Conservation (phyloP, 2,329 filamentous ascomycete species). For the Nigrospora osmanthi region DNA sequence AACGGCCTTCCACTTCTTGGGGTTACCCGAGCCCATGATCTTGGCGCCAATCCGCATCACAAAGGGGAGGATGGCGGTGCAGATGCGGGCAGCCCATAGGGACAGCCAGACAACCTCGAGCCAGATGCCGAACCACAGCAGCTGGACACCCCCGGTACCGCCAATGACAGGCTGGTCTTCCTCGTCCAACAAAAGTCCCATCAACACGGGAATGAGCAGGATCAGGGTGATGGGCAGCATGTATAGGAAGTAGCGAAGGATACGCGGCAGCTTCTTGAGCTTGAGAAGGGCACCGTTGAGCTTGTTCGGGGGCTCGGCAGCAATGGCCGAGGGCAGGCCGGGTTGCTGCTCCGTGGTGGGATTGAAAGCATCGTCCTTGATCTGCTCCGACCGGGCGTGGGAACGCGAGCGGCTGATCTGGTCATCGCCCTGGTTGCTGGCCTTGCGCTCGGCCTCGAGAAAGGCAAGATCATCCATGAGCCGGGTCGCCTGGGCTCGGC, state of each 20-base stretch:
- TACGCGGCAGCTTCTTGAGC: slow-evolving; percentile 42
- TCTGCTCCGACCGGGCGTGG: slow-evolving; percentile 4
- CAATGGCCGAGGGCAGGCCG: slow-evolving; percentile 13
- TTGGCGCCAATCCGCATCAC: slow-evolving; percentile 50
- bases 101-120: slow-evolving; percentile 89
- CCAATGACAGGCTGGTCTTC: slow-evolving; percentile 41
- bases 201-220: slow-evolving; percentile 58
- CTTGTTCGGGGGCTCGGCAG: slow-evolving; percentile 52
- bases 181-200: slow-evolving; percentile 51
- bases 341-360: slow-evolving; percentile 6
- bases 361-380: slow-evolving; percentile 22
- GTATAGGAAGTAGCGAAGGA: slow-evolving; percentile 67
- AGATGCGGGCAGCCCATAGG: slow-evolving; percentile 66
- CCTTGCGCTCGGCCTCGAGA: slow-evolving; percentile 20
- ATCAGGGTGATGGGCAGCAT: slow-evolving; percentile 57
- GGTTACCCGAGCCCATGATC: slow-evolving; percentile 71
- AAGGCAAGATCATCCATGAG: slow-evolving; percentile 21
- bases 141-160: slow-evolving; percentile 63
- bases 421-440: slow-evolving; percentile 8
- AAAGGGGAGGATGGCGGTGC: slow-evolving; percentile 41
- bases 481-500: slow-evolving; percentile 12
- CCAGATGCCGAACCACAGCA: slow-evolving; percentile 95
- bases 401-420: not conserved
- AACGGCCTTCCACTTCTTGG: slow-evolving; percentile 90
- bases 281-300: slow-evolving; percentile 56